phyloP scores from a whole-genome alignment of 2,329 filamentous ascomycete species.

The Sclerotinia nivalis region DNA sequence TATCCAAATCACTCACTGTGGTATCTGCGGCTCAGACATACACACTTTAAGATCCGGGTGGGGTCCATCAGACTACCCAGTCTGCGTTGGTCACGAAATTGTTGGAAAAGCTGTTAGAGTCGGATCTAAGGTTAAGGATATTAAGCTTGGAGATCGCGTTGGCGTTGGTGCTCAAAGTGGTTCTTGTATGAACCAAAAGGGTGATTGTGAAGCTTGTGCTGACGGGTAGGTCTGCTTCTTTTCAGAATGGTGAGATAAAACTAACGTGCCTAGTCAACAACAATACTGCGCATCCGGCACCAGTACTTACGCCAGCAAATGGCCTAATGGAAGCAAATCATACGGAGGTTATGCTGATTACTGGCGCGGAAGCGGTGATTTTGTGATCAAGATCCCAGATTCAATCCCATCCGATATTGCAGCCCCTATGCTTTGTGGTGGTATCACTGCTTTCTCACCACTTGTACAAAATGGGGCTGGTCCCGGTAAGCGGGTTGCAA shows the following conservation, averaged over 20 bases:
- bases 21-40: conserved; percentile 47
- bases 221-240: conserved; percentile 34
- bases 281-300: conserved; percentile 29
- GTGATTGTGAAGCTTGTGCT: conserved; percentile 53
- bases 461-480: conserved; percentile 66
- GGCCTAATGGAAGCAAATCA: conserved; percentile 41
- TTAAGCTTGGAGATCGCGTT: conserved; percentile 53
- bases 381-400: conserved; percentile 61
- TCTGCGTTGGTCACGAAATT: conserved; percentile 53
- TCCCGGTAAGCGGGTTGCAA: conserved; percentile 68
- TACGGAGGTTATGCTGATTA: conserved; percentile 57
- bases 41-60: conserved; percentile 38
- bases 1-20: conserved; percentile 51
- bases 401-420: conserved; percentile 50
- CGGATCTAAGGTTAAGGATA: conserved; percentile 59
- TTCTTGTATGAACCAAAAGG: conserved; percentile 45
- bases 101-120: conserved; percentile 50
- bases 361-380: conserved; percentile 57
- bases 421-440: conserved; percentile 75
- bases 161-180: conserved; percentile 54
- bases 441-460: conserved; percentile 72
- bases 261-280: not conserved
- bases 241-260: conserved; percentile 26
- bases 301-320: conserved; percentile 49
- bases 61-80: conserved; percentile 39